These are phyloP conservation scores for Crithidia bombi DNA, from an alignment of 208 protist genomes.

Conservation along the genomic window DNA sequence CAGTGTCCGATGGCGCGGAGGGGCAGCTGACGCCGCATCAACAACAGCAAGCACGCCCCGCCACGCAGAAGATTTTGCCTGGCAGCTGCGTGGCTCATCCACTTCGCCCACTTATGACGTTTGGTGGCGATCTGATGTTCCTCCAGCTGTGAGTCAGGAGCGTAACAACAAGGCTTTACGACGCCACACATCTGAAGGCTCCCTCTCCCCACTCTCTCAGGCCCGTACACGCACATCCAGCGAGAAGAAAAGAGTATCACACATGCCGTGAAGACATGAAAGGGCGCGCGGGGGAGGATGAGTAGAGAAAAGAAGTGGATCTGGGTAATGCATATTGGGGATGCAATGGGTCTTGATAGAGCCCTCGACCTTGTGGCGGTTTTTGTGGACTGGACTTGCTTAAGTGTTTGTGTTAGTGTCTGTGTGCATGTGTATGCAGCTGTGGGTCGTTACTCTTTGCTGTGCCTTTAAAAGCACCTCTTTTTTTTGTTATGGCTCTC, in stretches of 20 bases:
- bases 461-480: not conserved
- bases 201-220: not conserved
- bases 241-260: too few species aligned
- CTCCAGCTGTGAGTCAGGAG: constrained; percentile 44
- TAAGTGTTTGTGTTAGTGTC: too few species aligned
- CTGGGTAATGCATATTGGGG: too few species aligned
- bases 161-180: not conserved
- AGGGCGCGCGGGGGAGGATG: too few species aligned
- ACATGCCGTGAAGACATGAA: too few species aligned
- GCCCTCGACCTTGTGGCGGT: too few species aligned
- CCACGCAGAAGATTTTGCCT: constrained; percentile 29
- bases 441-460: too few species aligned
- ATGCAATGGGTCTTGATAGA: too few species aligned
- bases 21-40: constrained; percentile 21
- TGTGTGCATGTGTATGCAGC: not conserved
- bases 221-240: too few species aligned
- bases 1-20: constrained; percentile 39
- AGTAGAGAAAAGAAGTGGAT: too few species aligned
- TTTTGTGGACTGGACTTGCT: too few species aligned
- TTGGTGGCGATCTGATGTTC: constrained; percentile 79
- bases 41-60: constrained; percentile 9
- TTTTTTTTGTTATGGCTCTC: not conserved
- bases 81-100: constrained; percentile 73
- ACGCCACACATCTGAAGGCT: too few species aligned
- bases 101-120: constrained; percentile 73